A percentile compares a stretch with the other conserved stretches of the same genome.
Evolutionary conservation across 1,284 basidiomycete species (phyloP).

Genomic region (Neolentinus lepideus): DNA sequence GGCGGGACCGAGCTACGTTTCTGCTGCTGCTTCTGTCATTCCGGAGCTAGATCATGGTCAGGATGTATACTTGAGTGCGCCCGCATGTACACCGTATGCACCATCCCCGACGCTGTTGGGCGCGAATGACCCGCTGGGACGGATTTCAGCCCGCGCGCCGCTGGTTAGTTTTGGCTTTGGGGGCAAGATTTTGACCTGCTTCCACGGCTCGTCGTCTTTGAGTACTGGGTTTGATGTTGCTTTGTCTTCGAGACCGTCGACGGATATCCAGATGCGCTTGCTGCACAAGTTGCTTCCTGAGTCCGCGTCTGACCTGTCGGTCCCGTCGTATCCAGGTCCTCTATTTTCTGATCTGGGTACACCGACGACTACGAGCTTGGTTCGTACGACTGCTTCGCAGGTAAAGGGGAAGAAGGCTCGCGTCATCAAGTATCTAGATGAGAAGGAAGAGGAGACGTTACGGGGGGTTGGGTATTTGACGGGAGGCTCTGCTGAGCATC

Average conservation of each 20-base stretch:
- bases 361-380: slow-evolving; percentile 54
- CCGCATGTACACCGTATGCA: slow-evolving; percentile 51
- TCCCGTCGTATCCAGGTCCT: slow-evolving; percentile 75
- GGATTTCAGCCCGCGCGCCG: slow-evolving; percentile 69
- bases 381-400: slow-evolving; percentile 57
- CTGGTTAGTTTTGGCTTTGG: slow-evolving; percentile 87
- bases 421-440: slow-evolving; percentile 71
- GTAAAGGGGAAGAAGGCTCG: slow-evolving; percentile 80
- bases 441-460: slow-evolving; percentile 70
- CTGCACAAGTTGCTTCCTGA: slow-evolving; percentile 66
- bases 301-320: slow-evolving; percentile 50
- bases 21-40: neutral
- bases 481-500: slow-evolving; percentile 41
- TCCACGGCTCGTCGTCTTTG: slow-evolving; percentile 65
- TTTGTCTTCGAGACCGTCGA: slow-evolving; percentile 61
- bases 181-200: slow-evolving; percentile 80
- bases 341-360: slow-evolving; percentile 72
- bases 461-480: slow-evolving; percentile 71
- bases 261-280: slow-evolving; percentile 62
- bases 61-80: slow-evolving; percentile 35
- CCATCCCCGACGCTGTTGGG: slow-evolving; percentile 74
- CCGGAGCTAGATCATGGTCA: slow-evolving; percentile 20
- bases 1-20: neutral
- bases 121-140: slow-evolving; percentile 76
- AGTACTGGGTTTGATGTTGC: slow-evolving; percentile 75